These are phyloP conservation scores for Neurospora sp. DNA, from an alignment of 495 filamentous ascomycete genomes.

Conservation along the genomic window DNA sequence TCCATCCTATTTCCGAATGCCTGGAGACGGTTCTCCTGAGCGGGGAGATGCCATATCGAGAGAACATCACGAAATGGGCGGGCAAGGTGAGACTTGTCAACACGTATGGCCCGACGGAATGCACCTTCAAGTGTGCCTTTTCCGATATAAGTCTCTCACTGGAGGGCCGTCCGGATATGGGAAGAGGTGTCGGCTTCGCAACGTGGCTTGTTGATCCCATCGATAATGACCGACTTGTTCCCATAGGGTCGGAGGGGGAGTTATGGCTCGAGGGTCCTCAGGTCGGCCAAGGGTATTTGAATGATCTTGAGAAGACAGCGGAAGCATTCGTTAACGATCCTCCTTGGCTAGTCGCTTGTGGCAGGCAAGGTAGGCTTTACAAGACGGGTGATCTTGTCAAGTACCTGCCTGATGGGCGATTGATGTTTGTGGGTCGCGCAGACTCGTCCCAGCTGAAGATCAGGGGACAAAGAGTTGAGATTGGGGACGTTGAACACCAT, in stretches of 20 bases:
- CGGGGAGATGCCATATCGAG: conserved; percentile 24
- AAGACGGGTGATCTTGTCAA: conserved; percentile 51
- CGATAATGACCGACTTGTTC: conserved; percentile 45
- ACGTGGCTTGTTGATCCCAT: conserved; percentile 48
- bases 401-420: conserved; percentile 39
- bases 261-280: conserved; percentile 59
- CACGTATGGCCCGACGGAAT: conserved; percentile 23
- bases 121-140: conserved; percentile 6
- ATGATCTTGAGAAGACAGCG: conserved; percentile 50
- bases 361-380: conserved; percentile 28
- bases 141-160: neutral
- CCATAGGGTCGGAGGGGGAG: conserved; percentile 64
- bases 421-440: conserved; percentile 36
- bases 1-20: neutral
- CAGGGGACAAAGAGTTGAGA: conserved; percentile 29
- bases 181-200: conserved; percentile 2
- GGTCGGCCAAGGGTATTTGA: conserved; percentile 54
- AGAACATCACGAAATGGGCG: conserved; percentile 10
- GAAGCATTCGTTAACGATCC: conserved; percentile 35
- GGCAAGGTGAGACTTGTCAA: conserved; percentile 21
- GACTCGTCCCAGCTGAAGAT: conserved; percentile 30
- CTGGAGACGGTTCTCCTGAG: conserved; percentile 13
- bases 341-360: neutral
- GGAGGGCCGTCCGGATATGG: neutral
- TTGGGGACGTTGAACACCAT: conserved; percentile 47